Percentiles rank a stretch among this genome's conserved stretches.
Conservation (phyloP, 495 filamentous ascomycete genomes). For the Trichoderma orchidacearum region DNA sequence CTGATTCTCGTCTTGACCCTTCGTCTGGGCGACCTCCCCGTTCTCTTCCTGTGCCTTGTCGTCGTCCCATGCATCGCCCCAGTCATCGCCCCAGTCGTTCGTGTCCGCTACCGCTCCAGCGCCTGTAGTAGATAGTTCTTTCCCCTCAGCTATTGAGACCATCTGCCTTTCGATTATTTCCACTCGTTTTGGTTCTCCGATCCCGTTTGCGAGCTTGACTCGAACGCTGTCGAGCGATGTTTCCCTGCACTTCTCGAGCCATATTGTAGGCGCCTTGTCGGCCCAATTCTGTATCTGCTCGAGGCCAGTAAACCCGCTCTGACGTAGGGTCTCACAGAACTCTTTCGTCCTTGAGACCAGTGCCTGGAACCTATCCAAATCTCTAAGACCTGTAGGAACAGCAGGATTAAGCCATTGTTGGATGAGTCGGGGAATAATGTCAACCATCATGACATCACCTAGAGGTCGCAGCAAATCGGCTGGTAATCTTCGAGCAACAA, state of each 20-base stretch:
- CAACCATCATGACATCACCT: slow-evolving; percentile 52
- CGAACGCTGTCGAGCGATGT: slow-evolving; percentile 60
- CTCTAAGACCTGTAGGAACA: slow-evolving; percentile 58
- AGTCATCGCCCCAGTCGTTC: slow-evolving; percentile 47
- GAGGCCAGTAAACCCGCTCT: slow-evolving; percentile 52
- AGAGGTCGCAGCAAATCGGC: slow-evolving; percentile 44
- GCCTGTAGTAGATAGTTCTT: slow-evolving; percentile 41
- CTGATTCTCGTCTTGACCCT: slow-evolving; percentile 15
- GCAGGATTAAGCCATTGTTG: slow-evolving; percentile 58
- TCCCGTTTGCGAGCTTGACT: slow-evolving; percentile 46
- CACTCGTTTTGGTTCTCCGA: slow-evolving; percentile 49
- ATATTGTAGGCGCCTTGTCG: slow-evolving; percentile 60
- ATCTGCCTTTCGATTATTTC: slow-evolving; percentile 77
- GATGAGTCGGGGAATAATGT: slow-evolving; percentile 50
- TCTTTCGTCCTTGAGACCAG: slow-evolving; percentile 43
- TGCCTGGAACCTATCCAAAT: slow-evolving; percentile 54
- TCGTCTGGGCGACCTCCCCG: neutral
- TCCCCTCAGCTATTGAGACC: slow-evolving; percentile 51
- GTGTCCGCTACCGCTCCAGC: slow-evolving; percentile 24
- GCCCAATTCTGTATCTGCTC: slow-evolving; percentile 68
- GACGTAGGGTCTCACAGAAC: slow-evolving; percentile 50
- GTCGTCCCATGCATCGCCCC: slow-evolving; percentile 62
- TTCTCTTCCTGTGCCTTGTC: slow-evolving; percentile 17
- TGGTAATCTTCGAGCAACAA: slow-evolving; percentile 53
- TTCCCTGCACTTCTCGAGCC: slow-evolving; percentile 76